Conservation (phyloP, 305 asterid genomes). For the Fraxinus latifolia region DNA sequence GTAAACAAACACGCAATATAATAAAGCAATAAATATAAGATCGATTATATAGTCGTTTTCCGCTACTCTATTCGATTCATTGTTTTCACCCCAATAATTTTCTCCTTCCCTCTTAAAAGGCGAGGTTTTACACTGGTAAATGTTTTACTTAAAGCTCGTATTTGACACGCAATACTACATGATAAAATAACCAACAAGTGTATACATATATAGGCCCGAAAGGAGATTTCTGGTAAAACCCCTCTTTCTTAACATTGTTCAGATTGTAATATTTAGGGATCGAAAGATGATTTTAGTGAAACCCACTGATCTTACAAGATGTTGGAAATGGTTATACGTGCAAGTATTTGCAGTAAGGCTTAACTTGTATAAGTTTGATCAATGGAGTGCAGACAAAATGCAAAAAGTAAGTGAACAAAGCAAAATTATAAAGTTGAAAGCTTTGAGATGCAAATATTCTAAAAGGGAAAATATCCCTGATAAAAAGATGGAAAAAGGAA, state of each 20-base stretch:
- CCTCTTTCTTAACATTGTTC: too few relatives aligned
- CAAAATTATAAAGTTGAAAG: not conserved
- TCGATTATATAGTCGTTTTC: not conserved
- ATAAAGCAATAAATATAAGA: not conserved
- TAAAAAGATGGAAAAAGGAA: not conserved
- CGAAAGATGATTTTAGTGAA: too few relatives aligned
- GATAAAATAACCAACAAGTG: too few relatives aligned
- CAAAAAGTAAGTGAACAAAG: not conserved
- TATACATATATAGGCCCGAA: too few relatives aligned
- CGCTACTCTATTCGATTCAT: not conserved
- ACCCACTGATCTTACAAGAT: not conserved
- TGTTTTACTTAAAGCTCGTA: too few relatives aligned
- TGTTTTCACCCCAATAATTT: not conserved
- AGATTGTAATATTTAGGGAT: too few relatives aligned
- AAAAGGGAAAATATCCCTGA: not conserved
- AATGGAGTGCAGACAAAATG: not conserved
- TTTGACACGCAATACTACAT: too few relatives aligned
- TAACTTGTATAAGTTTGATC: not conserved
- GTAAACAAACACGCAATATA: not conserved
- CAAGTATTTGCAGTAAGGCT: not conserved
- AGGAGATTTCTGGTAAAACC: too few relatives aligned
- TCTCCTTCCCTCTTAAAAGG: not conserved
- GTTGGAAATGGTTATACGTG: not conserved
- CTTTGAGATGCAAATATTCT: not conserved
- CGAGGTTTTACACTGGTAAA: not conserved